These are phyloP conservation scores for Kingdonia uniflora DNA, from an alignment of 164 flowering plant genomes.

Conservation along the genomic window DNA sequence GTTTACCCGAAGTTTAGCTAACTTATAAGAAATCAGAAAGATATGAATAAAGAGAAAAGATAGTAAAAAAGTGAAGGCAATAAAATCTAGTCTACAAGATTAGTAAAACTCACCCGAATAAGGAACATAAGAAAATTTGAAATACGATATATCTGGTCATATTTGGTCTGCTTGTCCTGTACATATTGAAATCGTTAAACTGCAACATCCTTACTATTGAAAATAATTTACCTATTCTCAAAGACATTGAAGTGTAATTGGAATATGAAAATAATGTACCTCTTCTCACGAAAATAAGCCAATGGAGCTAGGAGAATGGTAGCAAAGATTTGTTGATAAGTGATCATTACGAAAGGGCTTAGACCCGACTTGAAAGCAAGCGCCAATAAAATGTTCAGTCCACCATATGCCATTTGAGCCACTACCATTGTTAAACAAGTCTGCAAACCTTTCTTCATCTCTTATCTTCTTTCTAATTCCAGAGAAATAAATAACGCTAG, in stretches of 20 bases:
- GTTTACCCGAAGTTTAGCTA: background rate
- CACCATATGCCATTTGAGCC: slow-evolving; percentile 49
- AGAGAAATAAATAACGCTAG: background rate
- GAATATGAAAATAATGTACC: slow-evolving; percentile 23
- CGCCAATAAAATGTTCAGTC: slow-evolving; percentile 45
- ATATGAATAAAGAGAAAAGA: background rate
- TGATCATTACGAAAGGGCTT: slow-evolving; percentile 53
- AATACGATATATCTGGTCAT: background rate
- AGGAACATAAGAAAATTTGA: background rate
- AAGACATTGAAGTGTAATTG: too few relatives aligned
- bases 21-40: background rate
- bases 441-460: slow-evolving; percentile 15
- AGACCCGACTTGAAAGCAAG: slow-evolving; percentile 62
- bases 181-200: background rate
- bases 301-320: slow-evolving; percentile 37
- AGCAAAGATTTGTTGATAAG: slow-evolving; percentile 59
- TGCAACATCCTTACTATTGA: too few relatives aligned
- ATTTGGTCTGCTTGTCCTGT: background rate
- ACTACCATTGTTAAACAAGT: slow-evolving; percentile 53
- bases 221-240: too few relatives aligned
- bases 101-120: background rate
- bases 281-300: slow-evolving; percentile 37
- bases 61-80: too few relatives aligned
- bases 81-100: too few relatives aligned
- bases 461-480: background rate